Base-by-base conservation (phyloP, 1,284 basidiomycete species). In the Trichosporon sp. region DNA sequence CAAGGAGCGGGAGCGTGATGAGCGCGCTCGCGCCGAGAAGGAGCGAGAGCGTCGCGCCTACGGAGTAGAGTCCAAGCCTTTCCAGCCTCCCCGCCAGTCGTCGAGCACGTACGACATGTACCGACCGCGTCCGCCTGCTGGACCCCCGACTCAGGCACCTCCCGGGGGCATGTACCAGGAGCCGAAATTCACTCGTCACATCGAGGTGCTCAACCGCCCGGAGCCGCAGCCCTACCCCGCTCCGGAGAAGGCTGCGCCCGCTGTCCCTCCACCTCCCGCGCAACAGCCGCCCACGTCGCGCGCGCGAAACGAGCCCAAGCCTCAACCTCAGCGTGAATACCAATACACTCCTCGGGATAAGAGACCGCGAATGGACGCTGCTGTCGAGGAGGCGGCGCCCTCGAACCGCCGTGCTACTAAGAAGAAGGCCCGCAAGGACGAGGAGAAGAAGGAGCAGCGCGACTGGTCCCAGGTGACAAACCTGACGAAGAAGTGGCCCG, bases 301-400 rank as follows among this genome's bases (percentile, higher is more conserved):
- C 79, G 71, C 77, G 78, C n/a, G 78, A 77, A 0, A 77, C 79
- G 1, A 64, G 71, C 5, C 19, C 59, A 4, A 74, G 78, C 38
- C 68, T 68, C 37, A 67, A 63, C 68, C 66, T 14, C 70, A 69
- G 32, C 68, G 76, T 19, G 79, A 81, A 19, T 81, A 79, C 65
- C 72, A 74, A 35, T 81, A 82, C 67, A 76, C 75, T 1, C 78
- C 79, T 1, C 72, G 80, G 10, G 73, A 72, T 38, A 81, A 80
- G 71, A 76, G 82, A 46, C 76, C 80, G 4, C 73, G 81, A 11
- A 80, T 81, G 79, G 82, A 83, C 54, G 73, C 78, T 6, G 80
- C 80, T 0, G 77, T 81, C 12, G 81, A 83, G 66, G 82, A 83
- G 32, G 72, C 71, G 14, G 76, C 76, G 10, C 69, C 68, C 32